A percentile compares a stretch with the other conserved stretches of the same genome.
phyloP scores from a whole-genome alignment of 148 eudicot species.

The Silene conica region DNA sequence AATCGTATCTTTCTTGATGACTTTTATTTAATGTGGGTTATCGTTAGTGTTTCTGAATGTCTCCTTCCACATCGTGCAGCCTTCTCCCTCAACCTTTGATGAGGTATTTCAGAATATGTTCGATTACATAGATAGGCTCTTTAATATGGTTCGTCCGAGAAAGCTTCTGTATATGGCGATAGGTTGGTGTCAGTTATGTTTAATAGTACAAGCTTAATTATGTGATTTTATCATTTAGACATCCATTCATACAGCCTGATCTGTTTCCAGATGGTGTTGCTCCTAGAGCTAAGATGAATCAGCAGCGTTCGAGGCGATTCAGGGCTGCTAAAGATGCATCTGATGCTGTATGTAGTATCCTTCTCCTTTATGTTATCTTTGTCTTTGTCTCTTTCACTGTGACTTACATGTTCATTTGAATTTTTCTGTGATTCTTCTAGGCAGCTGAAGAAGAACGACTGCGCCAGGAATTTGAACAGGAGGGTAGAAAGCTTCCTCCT shows the following conservation, averaged over 20 bases:
- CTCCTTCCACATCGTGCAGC: slow-evolving; percentile 43
- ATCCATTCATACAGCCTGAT: slow-evolving; percentile 13
- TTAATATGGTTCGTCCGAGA: slow-evolving; percentile 93
- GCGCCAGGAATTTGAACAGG: slow-evolving; percentile 74
- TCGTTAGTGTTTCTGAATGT: background rate
- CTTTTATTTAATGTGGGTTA: background rate
- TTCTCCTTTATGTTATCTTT: slow-evolving; percentile 8
- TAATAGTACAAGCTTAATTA: background rate
- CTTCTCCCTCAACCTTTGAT: slow-evolving; percentile 83
- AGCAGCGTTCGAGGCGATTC: slow-evolving; percentile 96
- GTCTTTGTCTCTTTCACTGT: background rate
- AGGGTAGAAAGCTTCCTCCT: slow-evolving; percentile 84
- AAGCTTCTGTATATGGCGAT: slow-evolving; percentile 95
- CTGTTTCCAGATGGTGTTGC: slow-evolving; percentile 83
- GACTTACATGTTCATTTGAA: slow-evolving; percentile 5
- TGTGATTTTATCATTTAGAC: background rate
- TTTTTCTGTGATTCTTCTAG: slow-evolving; percentile 29
- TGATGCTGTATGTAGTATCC: slow-evolving; percentile 60
- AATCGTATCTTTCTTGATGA: background rate
- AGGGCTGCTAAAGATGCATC: slow-evolving; percentile 98
- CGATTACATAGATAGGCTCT: slow-evolving; percentile 92
- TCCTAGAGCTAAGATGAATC: slow-evolving; percentile 99
- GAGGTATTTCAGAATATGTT: slow-evolving; percentile 92
- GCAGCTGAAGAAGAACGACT: slow-evolving; percentile 86
- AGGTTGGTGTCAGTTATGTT: slow-evolving; percentile 49